Evolutionary conservation across 805 yeast species (phyloP).

Genomic region (Saccharomycopsis fibuligera): DNA sequence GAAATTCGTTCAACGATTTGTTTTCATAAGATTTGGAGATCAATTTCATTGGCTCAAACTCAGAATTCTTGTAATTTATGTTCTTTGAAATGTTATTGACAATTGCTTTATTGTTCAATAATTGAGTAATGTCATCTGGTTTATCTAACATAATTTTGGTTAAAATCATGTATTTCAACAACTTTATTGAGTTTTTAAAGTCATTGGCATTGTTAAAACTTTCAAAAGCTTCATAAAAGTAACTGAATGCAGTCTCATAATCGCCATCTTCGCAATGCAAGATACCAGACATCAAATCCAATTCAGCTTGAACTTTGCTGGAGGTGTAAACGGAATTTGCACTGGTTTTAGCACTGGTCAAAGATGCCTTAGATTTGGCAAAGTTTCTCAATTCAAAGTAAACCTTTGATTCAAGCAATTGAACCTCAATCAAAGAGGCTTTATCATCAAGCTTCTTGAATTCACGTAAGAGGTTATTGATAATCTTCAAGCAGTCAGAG

Average conservation of each 20-base stretch:
- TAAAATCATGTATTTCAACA: slow-evolving; percentile 85
- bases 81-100: slow-evolving; percentile 55
- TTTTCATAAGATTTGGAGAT: slow-evolving; percentile 31
- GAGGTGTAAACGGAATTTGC: slow-evolving; percentile 98
- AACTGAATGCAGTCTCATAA: slow-evolving; percentile 91
- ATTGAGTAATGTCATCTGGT: slow-evolving; percentile 76
- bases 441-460: slow-evolving; percentile 94
- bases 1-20: slow-evolving; percentile 87
- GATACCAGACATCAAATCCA: slow-evolving; percentile 92
- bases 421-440: slow-evolving; percentile 91
- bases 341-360: slow-evolving; percentile 92
- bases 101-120: slow-evolving; percentile 68
- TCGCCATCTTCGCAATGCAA: slow-evolving; percentile 96
- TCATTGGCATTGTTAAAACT: slow-evolving; percentile 55
- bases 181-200: slow-evolving; percentile 63
- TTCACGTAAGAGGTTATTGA: slow-evolving; percentile 68
- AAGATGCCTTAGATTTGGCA: slow-evolving; percentile 85
- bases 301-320: slow-evolving; percentile 86
- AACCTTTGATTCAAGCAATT: slow-evolving; percentile 81
- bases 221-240: slow-evolving; percentile 92
- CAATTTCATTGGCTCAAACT: slow-evolving; percentile 62
- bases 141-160: slow-evolving; percentile 89
- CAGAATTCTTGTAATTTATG: slow-evolving; percentile 27
- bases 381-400: slow-evolving; percentile 88
- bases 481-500: slow-evolving; percentile 65